Base-by-base conservation (phyloP, 225 moss, liverwort and hornwort genomes). In the Marchantia paleacea region DNA sequence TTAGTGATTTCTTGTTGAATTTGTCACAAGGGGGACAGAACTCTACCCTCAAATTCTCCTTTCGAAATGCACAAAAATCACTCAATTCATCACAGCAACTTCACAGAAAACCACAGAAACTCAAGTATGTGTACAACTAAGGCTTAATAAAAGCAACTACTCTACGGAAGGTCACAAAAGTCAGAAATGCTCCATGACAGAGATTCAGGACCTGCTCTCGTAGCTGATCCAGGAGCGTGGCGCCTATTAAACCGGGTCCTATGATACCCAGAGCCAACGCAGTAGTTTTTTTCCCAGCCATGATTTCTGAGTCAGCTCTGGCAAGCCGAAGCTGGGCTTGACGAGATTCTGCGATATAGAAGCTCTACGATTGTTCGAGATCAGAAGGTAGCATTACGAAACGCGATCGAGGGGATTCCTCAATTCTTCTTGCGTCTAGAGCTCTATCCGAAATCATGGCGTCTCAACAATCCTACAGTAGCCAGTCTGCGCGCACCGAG, bases 181-280 rank as follows among this genome's bases (percentile, higher is more conserved):
- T n/a, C 22, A 24, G n/a, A 52, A 2, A 20, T 72, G 22, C 1
- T 50, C n/a, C n/a, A 71, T 50, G 48, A 20, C 9, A 49, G 50
- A 20, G 39, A 67, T 67, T 67, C n/a, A 67, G 1, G 24, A 92
- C 99, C 95, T 99, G 95, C 73, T 99, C 95, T 72, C 84, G 90
- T 70, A 99, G 87, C 76, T 99, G 99, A 55, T 92, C 95, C 79
- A 99, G 85, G 64, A 99, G 91, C 22, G 99, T 95, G 83, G 88
- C 82, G 75, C 99, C 99, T 52, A 99, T 94, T 9, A 94, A 94
- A 78, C 99, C 99, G 60, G 93, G 95, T 61, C 99, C 99, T 78
- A 99, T 89, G 26, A 99, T 88, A n/a, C 95, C 95, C 73, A 99
- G 90, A 83, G 94, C 92, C 87, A 99, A 72, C n/a, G 95, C 86